Base-by-base conservation (phyloP, 2,329 filamentous ascomycete species). In the Ascochyta clinopodiicola region DNA sequence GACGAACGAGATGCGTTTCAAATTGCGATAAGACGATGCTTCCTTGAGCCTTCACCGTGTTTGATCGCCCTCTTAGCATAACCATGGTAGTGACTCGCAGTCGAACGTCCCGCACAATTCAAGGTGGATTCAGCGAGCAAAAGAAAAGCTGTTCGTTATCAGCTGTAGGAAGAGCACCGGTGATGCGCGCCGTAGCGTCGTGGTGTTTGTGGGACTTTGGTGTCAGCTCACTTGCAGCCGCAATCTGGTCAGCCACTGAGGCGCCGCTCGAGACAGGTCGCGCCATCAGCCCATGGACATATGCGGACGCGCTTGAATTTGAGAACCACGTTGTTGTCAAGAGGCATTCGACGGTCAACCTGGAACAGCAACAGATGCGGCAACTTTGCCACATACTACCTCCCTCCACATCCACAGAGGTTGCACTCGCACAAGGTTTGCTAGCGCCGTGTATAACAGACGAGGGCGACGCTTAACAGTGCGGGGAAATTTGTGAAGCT, bases 401-500 rank as follows among this genome's bases (percentile, higher is more conserved):
- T 17, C 17, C 17, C 17, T 17, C 17, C 17, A 53, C 51, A 37
- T 36, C 46, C 44, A 43, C 21, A 40, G 44, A 19, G 17, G 44
- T 39, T 31, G 37, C 50, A 24, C 34, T 47, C n/a, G 54, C n/a
- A 45, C 47, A 58, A 60, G 59, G 52, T 55, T 61, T 44, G 50
- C 57, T 66, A 71, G 67, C 54, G 60, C 57, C 56, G 57, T 62
- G 55, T 46, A 43, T 47, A 36, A 44, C 51, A 17, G 49, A 44
- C 51, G 46, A 59, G 57, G 51, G 29, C 49, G 46, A 51, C 34
- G 53, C 50, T 44, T 52, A 53, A 64, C 37, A 64, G 67, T 74
- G 71, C 69, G 71, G 70, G 71, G 71, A 73, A 64, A 61, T 43
- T 54, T 51, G 55, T 52, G 53, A 60, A 63, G 60, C 46, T 40